phyloP scores from a whole-genome alignment of 768 basidiomycete species.

The Trametopsis cervina region DNA sequence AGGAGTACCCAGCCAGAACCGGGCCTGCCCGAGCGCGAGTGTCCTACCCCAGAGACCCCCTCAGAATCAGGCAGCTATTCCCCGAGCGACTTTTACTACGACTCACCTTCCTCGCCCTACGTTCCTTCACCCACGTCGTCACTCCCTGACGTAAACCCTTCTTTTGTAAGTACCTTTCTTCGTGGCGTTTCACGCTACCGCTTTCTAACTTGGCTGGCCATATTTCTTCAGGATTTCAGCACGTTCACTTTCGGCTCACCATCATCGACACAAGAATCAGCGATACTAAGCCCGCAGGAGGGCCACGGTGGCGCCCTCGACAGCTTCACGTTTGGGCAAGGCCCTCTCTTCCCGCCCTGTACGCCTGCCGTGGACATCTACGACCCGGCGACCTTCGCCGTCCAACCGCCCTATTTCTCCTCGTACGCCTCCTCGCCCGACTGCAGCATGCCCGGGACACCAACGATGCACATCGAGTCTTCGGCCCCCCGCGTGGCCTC shows the following conservation, averaged over 20 bases:
- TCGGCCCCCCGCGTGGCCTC: neutral
- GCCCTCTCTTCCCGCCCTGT: constrained; percentile 4
- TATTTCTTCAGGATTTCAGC: constrained; percentile 18
- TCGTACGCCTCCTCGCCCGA: constrained; percentile 18
- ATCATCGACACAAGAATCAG: constrained; percentile 11
- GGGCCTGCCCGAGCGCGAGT: constrained; percentile 4
- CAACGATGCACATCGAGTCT: constrained; percentile 6
- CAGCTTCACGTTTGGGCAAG: constrained; percentile 1
- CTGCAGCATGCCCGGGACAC: constrained; percentile 22
- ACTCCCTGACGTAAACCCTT: constrained; percentile 16
- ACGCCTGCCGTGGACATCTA: constrained; percentile 11
- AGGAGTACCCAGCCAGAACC: constrained; percentile 23
- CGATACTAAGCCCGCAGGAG: constrained; percentile 9
- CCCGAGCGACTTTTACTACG: constrained; percentile 15
- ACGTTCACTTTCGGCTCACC: constrained; percentile 22
- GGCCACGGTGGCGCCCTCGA: constrained; percentile 8
- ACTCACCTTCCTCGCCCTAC: constrained; percentile 19
- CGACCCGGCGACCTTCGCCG: constrained; percentile 11
- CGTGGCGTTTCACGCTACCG: neutral
- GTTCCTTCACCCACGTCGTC: constrained; percentile 13
- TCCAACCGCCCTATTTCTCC: constrained; percentile 17
- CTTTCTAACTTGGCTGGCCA: neutral
- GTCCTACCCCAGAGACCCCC: constrained; percentile 1
- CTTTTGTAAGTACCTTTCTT: constrained; percentile 20
- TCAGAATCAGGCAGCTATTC: constrained; percentile 15